Evolutionary conservation across 2,329 filamentous ascomycete species (phyloP), one percentile per base, ranked within the genome.

Genomic region (Curvularia eragrostidis): DNA sequence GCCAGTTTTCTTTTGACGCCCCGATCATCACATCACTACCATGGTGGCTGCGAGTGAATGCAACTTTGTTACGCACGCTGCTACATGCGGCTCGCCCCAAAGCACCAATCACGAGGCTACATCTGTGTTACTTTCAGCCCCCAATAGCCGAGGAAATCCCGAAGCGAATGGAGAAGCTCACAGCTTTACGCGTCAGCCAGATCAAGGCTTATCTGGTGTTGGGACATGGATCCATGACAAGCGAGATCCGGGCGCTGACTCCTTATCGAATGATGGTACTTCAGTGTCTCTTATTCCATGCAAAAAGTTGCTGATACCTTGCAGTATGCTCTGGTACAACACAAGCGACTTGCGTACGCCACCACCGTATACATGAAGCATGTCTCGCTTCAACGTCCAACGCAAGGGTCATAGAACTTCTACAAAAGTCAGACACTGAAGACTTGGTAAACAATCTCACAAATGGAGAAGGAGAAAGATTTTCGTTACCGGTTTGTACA

Each of bases 291-390:
- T 26, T 18, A 5, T 6, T 38, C 10, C 0, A 4, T 13, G 15
- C 21, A 15, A 19, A 26, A 15, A 34, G 18, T 21, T 38, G n/a
- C 23, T 55, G 47, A 55, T 18, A 10, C 26, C 24, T 42, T 12
- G 15, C n/a, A 55, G 52, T 44, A 10, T 8, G 24, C 19, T 21
- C n/a, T 7, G 7, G 10, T 23, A 15, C 21, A 43, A 19, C 5
- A n/a, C 28, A n/a, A 6, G 15, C 12, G 5, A 0, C 9, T 9
- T 55, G 52, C 19, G 10, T 28, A 15, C 52, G 46, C 13, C 52
- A 55, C 18, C 23, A 23, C 39, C 51, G 34, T 0, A 12, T 51
- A 8, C 28, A 43, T 21, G 30, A 51, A 51, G 52, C 47, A 5
- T 51, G 47, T 21, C 42, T 50, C 23, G n/a, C 5, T 5, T 15